Base-by-base conservation (phyloP, 768 basidiomycete genomes). In the Trametes villosa region DNA sequence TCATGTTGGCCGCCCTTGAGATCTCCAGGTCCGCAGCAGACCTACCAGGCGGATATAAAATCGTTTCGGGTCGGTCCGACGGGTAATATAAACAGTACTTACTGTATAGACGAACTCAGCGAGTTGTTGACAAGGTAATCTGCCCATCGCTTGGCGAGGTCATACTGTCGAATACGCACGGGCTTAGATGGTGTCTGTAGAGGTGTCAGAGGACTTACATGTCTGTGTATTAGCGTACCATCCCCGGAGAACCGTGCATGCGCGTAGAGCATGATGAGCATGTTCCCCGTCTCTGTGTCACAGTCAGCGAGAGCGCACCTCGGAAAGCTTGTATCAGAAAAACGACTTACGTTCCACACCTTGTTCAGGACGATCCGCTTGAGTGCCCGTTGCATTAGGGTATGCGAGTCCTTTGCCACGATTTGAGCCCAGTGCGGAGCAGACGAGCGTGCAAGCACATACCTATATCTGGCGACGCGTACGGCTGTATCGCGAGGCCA, bases 241-340 rank as follows among this genome's bases (percentile, higher is more conserved):
- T 74, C 71, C 12, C 73, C 73, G 8, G 68, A 65, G 8, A 62
- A 56, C 26, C 66, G 48, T 22, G 74, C 72, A 50, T 77, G 71
- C 0, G 75, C 76, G n/a, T 64, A 57, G 2, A 59, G 38, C 63
- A 64, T 60, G 24, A 67, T 67, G n/a, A 67, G 22, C 66, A 76
- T 77, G 55, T 74, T 73, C 1, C 71, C 75, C 12, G 71, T 67
- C 57, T 76, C 75, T 75, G 46, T 4, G 22, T 13, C 7, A n/a
- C 17, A 15, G 11, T 26, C 33, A 36, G 50, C 20, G 8, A 3
- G 33, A n/a, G n/a, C n/a, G n/a, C n/a, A n/a, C n/a, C n/a, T n/a
- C n/a, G n/a, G 3, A 26, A 17, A 22, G 4, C 18, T 3, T 3
- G 34, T 8, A 18, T 15, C 11, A 24, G 11, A 22, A 11, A 17